Base-by-base conservation (phyloP, 1,284 basidiomycete genomes). In the Tilletiopsis washingtonensis region DNA sequence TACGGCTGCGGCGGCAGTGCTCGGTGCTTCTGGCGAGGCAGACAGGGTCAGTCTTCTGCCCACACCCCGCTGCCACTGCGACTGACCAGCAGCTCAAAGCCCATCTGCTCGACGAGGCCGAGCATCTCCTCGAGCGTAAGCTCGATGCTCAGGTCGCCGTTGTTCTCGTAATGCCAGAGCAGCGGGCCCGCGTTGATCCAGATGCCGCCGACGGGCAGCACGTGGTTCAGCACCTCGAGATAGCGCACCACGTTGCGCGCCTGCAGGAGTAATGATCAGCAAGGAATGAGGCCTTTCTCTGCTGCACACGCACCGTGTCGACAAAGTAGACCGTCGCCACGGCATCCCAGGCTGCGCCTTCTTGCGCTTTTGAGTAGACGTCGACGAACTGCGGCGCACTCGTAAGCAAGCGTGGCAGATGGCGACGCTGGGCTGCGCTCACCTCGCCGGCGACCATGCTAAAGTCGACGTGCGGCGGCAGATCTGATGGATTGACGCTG, bases 301-400 rank as follows among this genome's bases (percentile, higher is more conserved):
- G n/a, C n/a, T n/a, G n/a, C n/a, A n/a, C n/a, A n/a, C n/a, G n/a
- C n/a, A n/a, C n/a, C 5, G 91, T 97, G 69, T 98, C 93, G 58
- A 98, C 86, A 76, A 98, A 98, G 79, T 96, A 98, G 74, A 90
- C 97, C 0, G 93, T 98, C 54, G 94, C 75, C 11, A 98, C 80
- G 0, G 85, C 86, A 61, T 91, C 82, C 88, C 89, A 98, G 56
- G 82, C 75, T 14, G 83, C 85, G 17, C 79, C 74, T 47, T 90
- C 86, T 6, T 74, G 68, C 12, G 82, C 80, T 56, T 58, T 63
- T 11, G 59, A 57, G 45, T 66, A 69, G n/a, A 68, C 59, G 27
- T 69, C 56, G 43, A 69, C 54, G 32, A 67, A 67, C 50, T 32
- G 43, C n/a, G n/a, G n/a, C n/a, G n/a, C n/a, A n/a, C n/a, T n/a